A percentile compares a stretch with the other conserved stretches of the same genome.
These are phyloP conservation scores for Brettanomyces nanus DNA, from an alignment of 805 yeast genomes.

Conservation along the genomic window DNA sequence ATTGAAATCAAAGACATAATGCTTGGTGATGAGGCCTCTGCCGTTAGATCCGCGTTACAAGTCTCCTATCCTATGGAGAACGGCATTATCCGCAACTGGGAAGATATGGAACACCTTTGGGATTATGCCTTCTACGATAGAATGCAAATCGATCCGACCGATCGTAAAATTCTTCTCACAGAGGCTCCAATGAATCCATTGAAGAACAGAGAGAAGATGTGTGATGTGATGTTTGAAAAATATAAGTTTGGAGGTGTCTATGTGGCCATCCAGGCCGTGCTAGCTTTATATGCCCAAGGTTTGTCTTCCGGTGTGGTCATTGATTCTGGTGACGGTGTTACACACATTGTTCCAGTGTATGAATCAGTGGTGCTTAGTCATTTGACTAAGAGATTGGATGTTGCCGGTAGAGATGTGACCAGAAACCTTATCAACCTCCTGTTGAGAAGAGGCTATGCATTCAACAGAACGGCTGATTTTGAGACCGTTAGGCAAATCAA, in stretches of 20 bases:
- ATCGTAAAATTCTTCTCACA: conserved; percentile 77
- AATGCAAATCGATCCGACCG: conserved; percentile 68
- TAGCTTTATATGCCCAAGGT: conserved; percentile 96
- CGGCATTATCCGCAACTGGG: conserved; percentile 96
- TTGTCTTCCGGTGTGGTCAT: conserved; percentile 95
- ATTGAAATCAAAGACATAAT: conserved; percentile 87
- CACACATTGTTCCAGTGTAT: conserved; percentile 96
- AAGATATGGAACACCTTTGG: conserved; percentile 98
- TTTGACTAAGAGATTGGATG: conserved; percentile 84
- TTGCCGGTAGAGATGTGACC: conserved; percentile 98
- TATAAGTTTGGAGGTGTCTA: conserved; percentile 89
- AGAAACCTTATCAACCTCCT: conserved; percentile 84
- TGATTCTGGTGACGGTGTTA: conserved; percentile 98
- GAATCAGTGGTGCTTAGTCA: conserved; percentile 96
- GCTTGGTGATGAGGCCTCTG: conserved; percentile 96
- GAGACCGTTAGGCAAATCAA: conserved; percentile 97
- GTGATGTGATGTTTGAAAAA: conserved; percentile 86
- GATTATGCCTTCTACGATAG: conserved; percentile 92
- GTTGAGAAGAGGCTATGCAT: conserved; percentile 94
- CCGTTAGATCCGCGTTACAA: conserved; percentile 82
- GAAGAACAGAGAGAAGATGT: conserved; percentile 84
- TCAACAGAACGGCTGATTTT: conserved; percentile 97
- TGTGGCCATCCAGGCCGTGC: conserved; percentile 96
- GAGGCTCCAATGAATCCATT: conserved; percentile 98
- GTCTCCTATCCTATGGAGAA: conserved; percentile 98